Evolutionary conservation across 108 stramenopile species (phyloP).

Genomic region (Cyclotella baltica): DNA sequence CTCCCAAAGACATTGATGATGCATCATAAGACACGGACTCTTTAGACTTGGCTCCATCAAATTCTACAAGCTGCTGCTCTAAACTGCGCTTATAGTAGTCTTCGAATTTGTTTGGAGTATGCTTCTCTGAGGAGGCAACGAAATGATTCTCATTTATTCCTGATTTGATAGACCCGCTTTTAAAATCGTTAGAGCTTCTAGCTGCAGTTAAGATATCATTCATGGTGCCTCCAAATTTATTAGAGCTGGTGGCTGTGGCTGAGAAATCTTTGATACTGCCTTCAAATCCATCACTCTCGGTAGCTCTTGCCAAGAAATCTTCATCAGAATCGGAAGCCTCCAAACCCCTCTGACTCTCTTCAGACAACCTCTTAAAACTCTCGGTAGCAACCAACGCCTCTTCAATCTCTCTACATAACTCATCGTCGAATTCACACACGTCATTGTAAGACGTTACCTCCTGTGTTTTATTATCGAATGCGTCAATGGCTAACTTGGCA

Average conservation of each 20-base stretch:
- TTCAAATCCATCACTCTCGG: background rate
- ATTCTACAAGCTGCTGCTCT: background rate
- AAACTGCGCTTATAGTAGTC: background rate
- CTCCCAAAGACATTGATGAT: background rate
- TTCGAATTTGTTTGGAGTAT: too few relatives aligned
- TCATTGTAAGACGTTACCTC: background rate
- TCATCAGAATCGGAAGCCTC: background rate
- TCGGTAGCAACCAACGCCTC: background rate
- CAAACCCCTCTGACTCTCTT: too few relatives aligned
- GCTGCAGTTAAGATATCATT: too few relatives aligned
- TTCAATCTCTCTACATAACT: constrained; percentile 2
- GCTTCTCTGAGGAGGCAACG: too few relatives aligned
- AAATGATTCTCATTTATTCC: too few relatives aligned
- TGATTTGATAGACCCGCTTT: too few relatives aligned
- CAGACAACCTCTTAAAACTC: background rate
- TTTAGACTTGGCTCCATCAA: background rate
- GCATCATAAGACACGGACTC: background rate
- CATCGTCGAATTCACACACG: constrained; percentile 1
- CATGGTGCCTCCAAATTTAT: too few relatives aligned
- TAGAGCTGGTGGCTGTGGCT: background rate
- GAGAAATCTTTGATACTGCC: background rate
- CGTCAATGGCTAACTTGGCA: constrained; percentile 2
- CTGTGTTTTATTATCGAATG: background rate
- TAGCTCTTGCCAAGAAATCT: background rate
- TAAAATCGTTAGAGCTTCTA: too few relatives aligned